Conservation (phyloP, 176 grass and related monocot genomes). For the Carex kokanica region DNA sequence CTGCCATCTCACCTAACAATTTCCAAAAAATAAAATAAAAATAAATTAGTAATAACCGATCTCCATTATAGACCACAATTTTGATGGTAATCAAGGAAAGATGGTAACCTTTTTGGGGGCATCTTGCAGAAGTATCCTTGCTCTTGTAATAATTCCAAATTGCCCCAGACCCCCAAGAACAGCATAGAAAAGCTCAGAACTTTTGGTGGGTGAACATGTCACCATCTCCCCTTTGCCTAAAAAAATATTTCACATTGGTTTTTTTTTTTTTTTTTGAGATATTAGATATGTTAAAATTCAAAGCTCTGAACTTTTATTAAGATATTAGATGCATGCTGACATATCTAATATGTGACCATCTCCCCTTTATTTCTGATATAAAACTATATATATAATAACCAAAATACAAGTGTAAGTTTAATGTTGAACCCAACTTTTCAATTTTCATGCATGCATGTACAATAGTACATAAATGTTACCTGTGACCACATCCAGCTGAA, state of each 20-base stretch:
- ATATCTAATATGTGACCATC: no score
- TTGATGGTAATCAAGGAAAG: background rate
- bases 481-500: conserved; percentile 80
- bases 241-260: background rate
- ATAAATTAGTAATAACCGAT: background rate
- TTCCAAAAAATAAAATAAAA: background rate
- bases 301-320: no score
- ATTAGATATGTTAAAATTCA: no score
- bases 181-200: conserved; percentile 67
- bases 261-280: background rate
- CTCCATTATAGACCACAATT: background rate
- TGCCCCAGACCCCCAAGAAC: conserved; percentile 84
- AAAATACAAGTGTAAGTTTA: background rate
- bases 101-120: conserved; percentile 46
- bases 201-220: conserved; percentile 73
- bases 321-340: no score
- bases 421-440: conserved; percentile 21
- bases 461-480: conserved; percentile 31
- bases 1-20: conserved; percentile 73
- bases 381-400: background rate
- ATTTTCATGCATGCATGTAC: conserved; percentile 22
- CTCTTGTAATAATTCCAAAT: conserved; percentile 89
- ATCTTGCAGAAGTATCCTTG: conserved; percentile 66
- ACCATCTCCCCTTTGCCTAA: conserved; percentile 72
- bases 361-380: background rate